A percentile compares a stretch with the other conserved stretches of the same genome.
Evolutionary conservation across 192 early-diverging fungal species (phyloP).

Genomic region (Obelidium mucronatum): DNA sequence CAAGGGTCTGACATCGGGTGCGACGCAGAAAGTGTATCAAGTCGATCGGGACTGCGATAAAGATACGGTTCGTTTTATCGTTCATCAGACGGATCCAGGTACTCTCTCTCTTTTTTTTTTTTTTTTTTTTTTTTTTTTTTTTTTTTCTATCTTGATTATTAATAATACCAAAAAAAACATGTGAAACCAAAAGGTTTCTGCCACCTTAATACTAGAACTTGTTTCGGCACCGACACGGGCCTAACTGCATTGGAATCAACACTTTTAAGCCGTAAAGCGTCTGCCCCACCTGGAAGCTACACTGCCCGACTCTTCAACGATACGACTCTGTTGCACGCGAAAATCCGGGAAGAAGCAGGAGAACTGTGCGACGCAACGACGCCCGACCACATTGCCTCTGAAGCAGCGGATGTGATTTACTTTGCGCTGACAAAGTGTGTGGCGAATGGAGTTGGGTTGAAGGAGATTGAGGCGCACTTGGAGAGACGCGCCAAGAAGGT

Average conservation of each 20-base stretch:
- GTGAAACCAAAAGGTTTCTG: constrained; percentile 78
- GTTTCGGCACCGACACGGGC: constrained; percentile 86
- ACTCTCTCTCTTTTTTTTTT: too few species aligned
- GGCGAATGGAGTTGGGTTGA: constrained; percentile 76
- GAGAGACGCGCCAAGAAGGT: constrained; percentile 86
- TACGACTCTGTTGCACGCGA: constrained; percentile 78
- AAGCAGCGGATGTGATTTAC: constrained; percentile 96
- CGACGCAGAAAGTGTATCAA: constrained; percentile 84
- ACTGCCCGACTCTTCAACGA: constrained; percentile 89
- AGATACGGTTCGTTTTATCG: constrained; percentile 87
- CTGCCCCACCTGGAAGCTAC: constrained; percentile 90
- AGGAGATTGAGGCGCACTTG: constrained; percentile 88
- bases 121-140: too few species aligned
- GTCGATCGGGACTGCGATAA: constrained; percentile 90
- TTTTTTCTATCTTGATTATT: too few species aligned
- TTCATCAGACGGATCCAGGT: constrained; percentile 85
- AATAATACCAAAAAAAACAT: constrained; percentile 14
- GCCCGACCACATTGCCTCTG: constrained; percentile 87
- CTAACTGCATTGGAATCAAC: constrained; percentile 75
- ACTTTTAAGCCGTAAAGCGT: constrained; percentile 70
- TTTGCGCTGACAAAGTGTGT: constrained; percentile 92
- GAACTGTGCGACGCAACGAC: constrained; percentile 85
- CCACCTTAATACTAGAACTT: constrained; percentile 88
- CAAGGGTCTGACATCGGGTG: constrained; percentile 94
- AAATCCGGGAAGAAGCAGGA: constrained; percentile 96